These are phyloP conservation scores for Ascochyta clinopodiicola DNA, from an alignment of 2,329 filamentous ascomycete genomes.

Conservation along the genomic window DNA sequence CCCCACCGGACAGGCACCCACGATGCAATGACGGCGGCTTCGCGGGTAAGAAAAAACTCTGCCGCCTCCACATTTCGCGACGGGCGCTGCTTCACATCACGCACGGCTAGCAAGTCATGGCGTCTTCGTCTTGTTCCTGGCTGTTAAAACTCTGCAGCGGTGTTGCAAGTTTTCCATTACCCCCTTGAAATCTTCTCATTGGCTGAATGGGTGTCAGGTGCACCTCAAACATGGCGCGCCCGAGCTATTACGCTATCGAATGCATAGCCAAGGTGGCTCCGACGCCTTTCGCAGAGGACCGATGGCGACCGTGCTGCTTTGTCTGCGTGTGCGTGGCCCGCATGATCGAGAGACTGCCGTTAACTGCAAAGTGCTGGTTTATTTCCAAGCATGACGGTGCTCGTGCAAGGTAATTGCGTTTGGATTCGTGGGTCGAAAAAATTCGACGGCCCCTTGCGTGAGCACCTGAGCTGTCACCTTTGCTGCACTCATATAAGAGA, in stretches of 20 bases:
- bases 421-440: constrained; percentile 37
- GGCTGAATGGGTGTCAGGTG: constrained; percentile 31
- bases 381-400: constrained; percentile 25
- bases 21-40: constrained; percentile 19
- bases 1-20: constrained; percentile 14
- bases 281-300: constrained; percentile 24
- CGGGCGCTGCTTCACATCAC: constrained; percentile 21
- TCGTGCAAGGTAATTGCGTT: constrained; percentile 34
- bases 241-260: constrained; percentile 42
- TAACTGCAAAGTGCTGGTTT: constrained; percentile 51
- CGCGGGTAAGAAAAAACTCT: constrained; percentile 24
- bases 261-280: constrained; percentile 28
- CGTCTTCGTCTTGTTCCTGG: constrained; percentile 22
- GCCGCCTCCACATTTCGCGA: constrained; percentile 31
- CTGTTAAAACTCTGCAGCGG: constrained; percentile 30
- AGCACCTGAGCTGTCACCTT: constrained; percentile 14
- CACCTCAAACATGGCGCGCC: constrained; percentile 23
- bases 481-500: constrained; percentile 12
- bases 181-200: constrained; percentile 33
- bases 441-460: constrained; percentile 28
- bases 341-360: constrained; percentile 49
- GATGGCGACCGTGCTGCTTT: constrained; percentile 24
- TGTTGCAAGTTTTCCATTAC: constrained; percentile 35
- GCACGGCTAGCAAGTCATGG: constrained; percentile 26
- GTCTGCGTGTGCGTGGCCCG: constrained; percentile 33